A percentile compares a stretch with the other conserved stretches of the same genome.
These are phyloP conservation scores for Hymenoscyphus albidus DNA, from an alignment of 2,329 filamentous ascomycete species.

Conservation along the genomic window DNA sequence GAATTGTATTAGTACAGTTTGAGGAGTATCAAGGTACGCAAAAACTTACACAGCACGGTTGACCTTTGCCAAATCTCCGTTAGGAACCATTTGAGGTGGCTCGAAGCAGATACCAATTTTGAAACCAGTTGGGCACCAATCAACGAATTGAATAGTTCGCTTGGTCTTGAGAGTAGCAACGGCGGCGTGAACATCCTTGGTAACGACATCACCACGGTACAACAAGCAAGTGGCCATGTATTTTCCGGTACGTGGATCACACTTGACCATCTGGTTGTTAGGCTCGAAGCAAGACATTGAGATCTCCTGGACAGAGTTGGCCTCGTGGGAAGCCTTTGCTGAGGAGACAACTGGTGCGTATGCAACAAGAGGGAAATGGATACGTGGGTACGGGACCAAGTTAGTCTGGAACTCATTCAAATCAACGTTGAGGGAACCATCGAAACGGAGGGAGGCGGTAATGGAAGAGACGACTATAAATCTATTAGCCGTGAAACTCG, in stretches of 20 bases:
- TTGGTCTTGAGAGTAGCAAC: slow-evolving; percentile 98
- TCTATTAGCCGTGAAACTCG: slow-evolving; percentile 27
- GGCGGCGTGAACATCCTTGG: slow-evolving; percentile 88
- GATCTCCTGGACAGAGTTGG: slow-evolving; percentile 97
- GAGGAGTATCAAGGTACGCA: not conserved
- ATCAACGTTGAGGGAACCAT: slow-evolving; percentile 98
- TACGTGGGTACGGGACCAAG: slow-evolving; percentile 96
- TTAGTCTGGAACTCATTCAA: slow-evolving; percentile 99
- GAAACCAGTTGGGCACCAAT: slow-evolving; percentile 99
- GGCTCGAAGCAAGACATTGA: slow-evolving; percentile 99
- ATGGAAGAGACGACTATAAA: slow-evolving; percentile 88
- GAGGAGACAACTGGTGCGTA: slow-evolving; percentile 93
- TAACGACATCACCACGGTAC: slow-evolving; percentile 97
- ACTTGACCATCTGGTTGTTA: slow-evolving; percentile 99
- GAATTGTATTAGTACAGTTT: slow-evolving; percentile 20
- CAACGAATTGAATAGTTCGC: slow-evolving; percentile 98
- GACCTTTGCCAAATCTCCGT: slow-evolving; percentile 96
- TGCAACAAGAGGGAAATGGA: slow-evolving; percentile 97
- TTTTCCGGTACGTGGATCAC: slow-evolving; percentile 96
- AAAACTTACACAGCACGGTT: slow-evolving; percentile 89
- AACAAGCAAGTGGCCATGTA: slow-evolving; percentile 99
- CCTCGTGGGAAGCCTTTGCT: slow-evolving; percentile 93
- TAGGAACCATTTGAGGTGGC: slow-evolving; percentile 90
- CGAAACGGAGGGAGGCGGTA: slow-evolving; percentile 96
- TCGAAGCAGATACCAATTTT: slow-evolving; percentile 99